Percentiles rank a stretch among this genome's conserved stretches.
These are phyloP conservation scores for Epithele typhae DNA, from an alignment of 768 basidiomycete genomes.

Conservation along the genomic window DNA sequence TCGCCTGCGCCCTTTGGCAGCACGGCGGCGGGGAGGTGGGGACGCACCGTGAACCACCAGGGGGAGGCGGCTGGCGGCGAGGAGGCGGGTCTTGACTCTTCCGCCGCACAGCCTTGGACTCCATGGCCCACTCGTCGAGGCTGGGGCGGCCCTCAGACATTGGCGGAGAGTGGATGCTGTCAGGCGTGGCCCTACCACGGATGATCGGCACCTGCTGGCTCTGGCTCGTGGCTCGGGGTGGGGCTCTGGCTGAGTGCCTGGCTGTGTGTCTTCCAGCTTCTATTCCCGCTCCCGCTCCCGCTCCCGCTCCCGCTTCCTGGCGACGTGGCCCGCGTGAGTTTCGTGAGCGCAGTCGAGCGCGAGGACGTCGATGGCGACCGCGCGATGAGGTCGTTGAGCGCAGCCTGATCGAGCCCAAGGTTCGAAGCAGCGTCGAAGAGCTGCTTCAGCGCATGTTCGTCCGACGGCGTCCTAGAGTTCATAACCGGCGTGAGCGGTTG, in stretches of 20 bases:
- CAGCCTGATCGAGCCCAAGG: slow-evolving; percentile 70
- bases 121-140: slow-evolving; percentile 19
- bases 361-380: slow-evolving; percentile 69
- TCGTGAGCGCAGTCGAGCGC: slow-evolving; percentile 43
- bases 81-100: slow-evolving; percentile 7
- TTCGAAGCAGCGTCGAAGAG: slow-evolving; percentile 72
- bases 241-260: too few species aligned
- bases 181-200: slow-evolving; percentile 11
- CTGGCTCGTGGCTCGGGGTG: too few species aligned
- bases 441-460: slow-evolving; percentile 52
- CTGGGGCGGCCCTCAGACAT: slow-evolving; percentile 23
- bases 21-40: too few species aligned
- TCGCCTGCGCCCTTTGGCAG: too few species aligned
- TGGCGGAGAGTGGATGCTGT: slow-evolving; percentile 14
- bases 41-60: too few species aligned
- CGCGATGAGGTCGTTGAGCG: slow-evolving; percentile 63
- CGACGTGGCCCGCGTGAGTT: slow-evolving; percentile 41
- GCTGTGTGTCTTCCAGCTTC: too few species aligned
- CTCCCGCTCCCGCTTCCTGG: too few species aligned
- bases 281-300: too few species aligned
- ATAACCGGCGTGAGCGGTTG: background rate
- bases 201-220: slow-evolving; percentile 13
- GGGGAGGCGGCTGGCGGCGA: slow-evolving; percentile 5
- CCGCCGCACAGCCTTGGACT: slow-evolving; percentile 12
- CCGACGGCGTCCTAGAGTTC: background rate